Evolutionary conservation across 2,329 filamentous ascomycete genomes (phyloP).

Genomic region (Verticillium longisporum): DNA sequence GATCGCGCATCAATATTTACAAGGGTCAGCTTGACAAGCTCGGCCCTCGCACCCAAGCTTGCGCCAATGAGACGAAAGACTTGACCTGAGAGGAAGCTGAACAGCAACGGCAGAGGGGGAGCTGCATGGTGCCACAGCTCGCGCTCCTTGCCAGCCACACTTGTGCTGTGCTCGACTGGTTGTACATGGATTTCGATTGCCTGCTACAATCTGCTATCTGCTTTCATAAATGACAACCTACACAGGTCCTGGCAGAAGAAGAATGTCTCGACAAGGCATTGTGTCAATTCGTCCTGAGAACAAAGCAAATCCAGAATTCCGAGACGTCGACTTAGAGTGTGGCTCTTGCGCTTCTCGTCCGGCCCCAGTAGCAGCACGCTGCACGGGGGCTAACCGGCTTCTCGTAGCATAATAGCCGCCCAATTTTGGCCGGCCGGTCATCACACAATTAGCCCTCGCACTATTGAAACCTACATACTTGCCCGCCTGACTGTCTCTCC

Average conservation of each 20-base stretch:
- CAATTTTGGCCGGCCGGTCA: background rate
- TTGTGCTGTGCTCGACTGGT: background rate
- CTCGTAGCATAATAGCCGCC: background rate
- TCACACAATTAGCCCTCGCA: slow-evolving; percentile 2
- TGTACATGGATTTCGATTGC: background rate
- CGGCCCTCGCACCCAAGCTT: slow-evolving; percentile 9
- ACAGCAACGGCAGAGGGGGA: background rate
- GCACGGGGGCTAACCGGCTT: background rate
- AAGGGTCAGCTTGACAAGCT: slow-evolving; percentile 11
- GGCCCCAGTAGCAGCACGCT: background rate
- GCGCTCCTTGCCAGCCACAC: background rate
- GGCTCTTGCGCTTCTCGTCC: background rate
- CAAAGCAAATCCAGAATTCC: background rate
- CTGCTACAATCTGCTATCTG: background rate
- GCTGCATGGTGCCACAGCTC: background rate
- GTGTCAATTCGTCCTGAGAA: background rate
- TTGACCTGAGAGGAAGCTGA: background rate
- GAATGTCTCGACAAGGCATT: background rate
- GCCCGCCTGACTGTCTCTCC: background rate
- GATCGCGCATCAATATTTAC: slow-evolving; percentile 22
- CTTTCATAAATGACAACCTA: background rate
- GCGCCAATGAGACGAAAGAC: slow-evolving; percentile 9
- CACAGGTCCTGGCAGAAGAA: background rate
- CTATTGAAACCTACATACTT: background rate
- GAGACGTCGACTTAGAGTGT: background rate